Evolutionary conservation across 371 early-diverging fungal genomes (phyloP).

Genomic region (Parasitella parasitica): DNA sequence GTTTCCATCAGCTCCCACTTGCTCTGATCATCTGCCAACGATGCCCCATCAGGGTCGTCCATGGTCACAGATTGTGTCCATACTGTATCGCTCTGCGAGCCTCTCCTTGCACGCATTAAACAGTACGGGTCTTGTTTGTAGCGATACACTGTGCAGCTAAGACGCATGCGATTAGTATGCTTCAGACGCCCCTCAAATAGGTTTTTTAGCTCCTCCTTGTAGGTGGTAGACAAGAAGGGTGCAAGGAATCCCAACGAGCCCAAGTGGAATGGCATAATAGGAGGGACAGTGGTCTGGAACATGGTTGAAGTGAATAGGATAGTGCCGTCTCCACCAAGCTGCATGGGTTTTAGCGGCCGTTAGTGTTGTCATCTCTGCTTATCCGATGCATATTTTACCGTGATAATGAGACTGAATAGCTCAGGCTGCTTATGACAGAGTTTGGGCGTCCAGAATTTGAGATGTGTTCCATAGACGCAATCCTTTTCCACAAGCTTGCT

Average conservation of each 20-base stretch:
- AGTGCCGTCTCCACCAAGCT: constrained; percentile 89
- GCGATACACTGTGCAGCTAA: constrained; percentile 78
- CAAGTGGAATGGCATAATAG: constrained; percentile 85
- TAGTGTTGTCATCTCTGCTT: neutral
- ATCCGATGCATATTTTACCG: constrained; percentile 33
- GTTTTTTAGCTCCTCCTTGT: constrained; percentile 50
- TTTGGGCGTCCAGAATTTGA: constrained; percentile 78
- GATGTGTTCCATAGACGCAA: constrained; percentile 42
- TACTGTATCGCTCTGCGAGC: neutral
- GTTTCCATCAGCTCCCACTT: constrained; percentile 31
- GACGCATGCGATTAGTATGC: constrained; percentile 81
- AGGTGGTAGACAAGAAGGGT: constrained; percentile 69
- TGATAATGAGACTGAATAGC: constrained; percentile 72
- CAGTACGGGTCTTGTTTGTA: constrained; percentile 27
- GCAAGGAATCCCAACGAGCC: constrained; percentile 92
- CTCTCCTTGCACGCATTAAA: neutral
- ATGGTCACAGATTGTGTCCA: constrained; percentile 1
- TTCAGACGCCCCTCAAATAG: constrained; percentile 59
- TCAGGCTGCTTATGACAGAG: constrained; percentile 67
- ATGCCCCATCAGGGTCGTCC: neutral
- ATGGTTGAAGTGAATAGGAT: constrained; percentile 85
- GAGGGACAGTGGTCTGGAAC: constrained; percentile 86
- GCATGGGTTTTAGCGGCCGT: neutral
- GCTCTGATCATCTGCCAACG: neutral
- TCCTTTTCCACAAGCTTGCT: constrained; percentile 41